Evolutionary conservation across 1,284 basidiomycete species (phyloP).

Genomic region (Naganishia sp.): DNA sequence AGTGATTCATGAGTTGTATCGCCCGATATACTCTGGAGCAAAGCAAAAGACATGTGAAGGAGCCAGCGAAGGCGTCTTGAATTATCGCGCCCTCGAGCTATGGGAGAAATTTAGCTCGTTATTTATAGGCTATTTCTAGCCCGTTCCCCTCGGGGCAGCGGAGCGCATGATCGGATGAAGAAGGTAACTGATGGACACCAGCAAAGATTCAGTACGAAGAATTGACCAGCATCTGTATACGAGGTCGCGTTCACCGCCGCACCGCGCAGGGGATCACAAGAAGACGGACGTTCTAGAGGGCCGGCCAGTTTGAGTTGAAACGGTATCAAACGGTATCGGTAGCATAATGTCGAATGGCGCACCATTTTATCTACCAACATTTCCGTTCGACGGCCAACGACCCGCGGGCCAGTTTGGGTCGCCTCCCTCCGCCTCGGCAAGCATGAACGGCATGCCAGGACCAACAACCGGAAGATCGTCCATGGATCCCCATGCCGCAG

Average conservation of each 20-base stretch:
- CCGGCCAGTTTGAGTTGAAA: not conserved
- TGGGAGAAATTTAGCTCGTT: no score
- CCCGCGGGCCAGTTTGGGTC: conserved; percentile 3
- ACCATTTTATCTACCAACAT: conserved; percentile 15
- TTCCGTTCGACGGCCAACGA: conserved; percentile 6
- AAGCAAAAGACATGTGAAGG: no score
- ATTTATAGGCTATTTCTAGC: not conserved
- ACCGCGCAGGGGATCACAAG: not conserved
- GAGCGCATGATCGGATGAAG: not conserved
- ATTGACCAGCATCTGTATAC: no score
- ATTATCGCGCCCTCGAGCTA: no score
- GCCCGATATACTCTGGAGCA: no score
- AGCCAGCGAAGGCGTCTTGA: no score
- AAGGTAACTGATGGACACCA: no score
- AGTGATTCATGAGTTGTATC: no score
- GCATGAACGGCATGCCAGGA: conserved; percentile 6
- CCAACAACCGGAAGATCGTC: not conserved
- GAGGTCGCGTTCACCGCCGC: not conserved
- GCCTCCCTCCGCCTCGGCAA: not conserved
- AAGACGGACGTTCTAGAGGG: not conserved
- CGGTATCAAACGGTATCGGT: not conserved
- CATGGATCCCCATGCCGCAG: not conserved
- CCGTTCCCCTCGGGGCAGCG: not conserved
- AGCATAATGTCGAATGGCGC: conserved; percentile 14
- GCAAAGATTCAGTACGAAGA: no score